Evolutionary conservation across 441 rosid species (phyloP).

Genomic region (Croton laevigatus): DNA sequence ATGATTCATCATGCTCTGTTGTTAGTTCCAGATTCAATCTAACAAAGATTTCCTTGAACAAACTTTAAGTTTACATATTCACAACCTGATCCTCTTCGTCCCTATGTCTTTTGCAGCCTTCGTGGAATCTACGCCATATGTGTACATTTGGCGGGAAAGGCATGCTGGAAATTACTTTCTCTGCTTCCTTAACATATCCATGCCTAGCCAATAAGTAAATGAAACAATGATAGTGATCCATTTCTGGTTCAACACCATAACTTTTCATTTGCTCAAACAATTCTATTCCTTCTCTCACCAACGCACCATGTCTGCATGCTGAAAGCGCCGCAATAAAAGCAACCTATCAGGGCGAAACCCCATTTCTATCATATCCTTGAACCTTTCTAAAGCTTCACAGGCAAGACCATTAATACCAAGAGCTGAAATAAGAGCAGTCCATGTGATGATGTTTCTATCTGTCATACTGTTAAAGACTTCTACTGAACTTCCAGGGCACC

Average conservation of each 20-base stretch:
- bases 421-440: constrained; percentile 73
- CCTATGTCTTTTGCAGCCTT: constrained; percentile 52
- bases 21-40: neutral
- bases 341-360: constrained; percentile 71
- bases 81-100: constrained; percentile 13
- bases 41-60: neutral
- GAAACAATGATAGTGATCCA: constrained; percentile 69
- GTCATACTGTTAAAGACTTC: constrained; percentile 45
- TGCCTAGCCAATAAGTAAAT: constrained; percentile 59
- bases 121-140: constrained; percentile 69
- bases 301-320: constrained; percentile 70
- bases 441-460: constrained; percentile 57
- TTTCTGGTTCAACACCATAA: constrained; percentile 55
- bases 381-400: constrained; percentile 54
- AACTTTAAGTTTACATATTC: neutral
- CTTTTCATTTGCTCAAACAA: constrained; percentile 51
- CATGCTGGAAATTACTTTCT: constrained; percentile 58
- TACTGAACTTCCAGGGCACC: constrained; percentile 43
- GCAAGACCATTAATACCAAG: constrained; percentile 63
- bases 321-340: constrained; percentile 57
- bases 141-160: constrained; percentile 62
- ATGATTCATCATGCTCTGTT: neutral
- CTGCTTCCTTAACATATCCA: constrained; percentile 65
- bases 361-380: constrained; percentile 42
- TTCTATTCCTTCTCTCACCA: constrained; percentile 67